Conservation (phyloP, 495 filamentous ascomycete genomes). For the Hyaloscypha finlandica region DNA sequence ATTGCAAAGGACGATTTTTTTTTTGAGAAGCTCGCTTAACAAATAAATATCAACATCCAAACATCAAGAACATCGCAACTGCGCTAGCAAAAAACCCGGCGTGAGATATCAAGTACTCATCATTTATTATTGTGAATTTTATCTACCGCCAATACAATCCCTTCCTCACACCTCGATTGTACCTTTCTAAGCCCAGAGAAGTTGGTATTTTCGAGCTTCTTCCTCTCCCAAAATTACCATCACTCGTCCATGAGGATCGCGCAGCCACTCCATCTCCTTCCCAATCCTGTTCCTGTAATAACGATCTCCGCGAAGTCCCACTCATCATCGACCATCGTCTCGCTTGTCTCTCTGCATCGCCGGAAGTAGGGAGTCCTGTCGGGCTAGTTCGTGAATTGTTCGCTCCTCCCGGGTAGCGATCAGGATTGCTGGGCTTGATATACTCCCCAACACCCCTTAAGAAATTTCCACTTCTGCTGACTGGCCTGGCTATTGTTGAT, state of each 20-base stretch:
- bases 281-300: neutral
- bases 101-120: neutral
- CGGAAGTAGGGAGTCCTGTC: neutral
- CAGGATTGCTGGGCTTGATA: conserved; percentile 4
- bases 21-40: too few species aligned
- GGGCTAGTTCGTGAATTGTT: neutral
- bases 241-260: neutral
- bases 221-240: neutral
- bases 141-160: neutral
- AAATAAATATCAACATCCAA: neutral
- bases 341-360: neutral
- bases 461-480: neutral
- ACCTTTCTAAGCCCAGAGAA: neutral
- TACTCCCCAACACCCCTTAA: neutral
- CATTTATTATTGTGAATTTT: neutral
- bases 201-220: neutral
- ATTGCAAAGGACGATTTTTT: too few species aligned
- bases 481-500: neutral
- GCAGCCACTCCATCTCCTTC: neutral
- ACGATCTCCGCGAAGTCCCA: neutral
- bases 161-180: neutral
- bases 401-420: neutral
- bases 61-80: neutral
- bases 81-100: neutral
- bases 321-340: neutral